Evolutionary conservation across 225 moss, liverwort and hornwort genomes (phyloP), one percentile per base, ranked within the genome.

Genomic region (Asterella californica): DNA sequence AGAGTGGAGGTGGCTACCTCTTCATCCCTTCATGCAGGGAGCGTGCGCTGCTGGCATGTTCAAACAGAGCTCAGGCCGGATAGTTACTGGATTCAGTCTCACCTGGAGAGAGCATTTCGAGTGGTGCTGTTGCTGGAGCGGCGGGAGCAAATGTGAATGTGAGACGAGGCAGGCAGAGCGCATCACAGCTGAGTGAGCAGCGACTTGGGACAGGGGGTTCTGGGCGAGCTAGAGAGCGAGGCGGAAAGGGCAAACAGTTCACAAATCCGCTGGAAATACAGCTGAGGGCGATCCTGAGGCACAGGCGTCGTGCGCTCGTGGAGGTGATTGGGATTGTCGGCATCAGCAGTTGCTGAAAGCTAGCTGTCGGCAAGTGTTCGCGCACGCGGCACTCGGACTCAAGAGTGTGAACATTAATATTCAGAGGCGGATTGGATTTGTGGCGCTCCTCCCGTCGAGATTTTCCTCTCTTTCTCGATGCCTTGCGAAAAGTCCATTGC

Each of bases 21-120:
- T n/a, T n/a, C 47, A 25, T 14, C n/a, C n/a, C n/a, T n/a, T n/a
- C n/a, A 47, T 47, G 74, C 18, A 30, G 25, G 52, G 52, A 9
- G 71, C 67, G 71, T 71, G 71, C 52, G 74, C 53, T 32, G 32
- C 30, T 29, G 67, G 67, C 34, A 67, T 36, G 67, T 15, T 74
- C 38, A 42, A 17, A 42, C 14, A 7, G 30, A 53, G 32, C 27
- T 50, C 27, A 54, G 74, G 52, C 74, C 53, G 74, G 19, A 74
- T 74, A 32, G 52, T 74, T 50, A n/a, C n/a, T 10, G 21, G 12
- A 30, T n/a, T n/a, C n/a, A n/a, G n/a, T n/a, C n/a, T n/a, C n/a
- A n/a, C n/a, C n/a, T n/a, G 52, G 50, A 29, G 24, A 9, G 61
- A 62, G 27, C 15, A 34, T 14, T 67, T 67, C 15, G 48, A 45